These are phyloP conservation scores for Trametes villosa DNA, from an alignment of 768 basidiomycete species.

Conservation along the genomic window DNA sequence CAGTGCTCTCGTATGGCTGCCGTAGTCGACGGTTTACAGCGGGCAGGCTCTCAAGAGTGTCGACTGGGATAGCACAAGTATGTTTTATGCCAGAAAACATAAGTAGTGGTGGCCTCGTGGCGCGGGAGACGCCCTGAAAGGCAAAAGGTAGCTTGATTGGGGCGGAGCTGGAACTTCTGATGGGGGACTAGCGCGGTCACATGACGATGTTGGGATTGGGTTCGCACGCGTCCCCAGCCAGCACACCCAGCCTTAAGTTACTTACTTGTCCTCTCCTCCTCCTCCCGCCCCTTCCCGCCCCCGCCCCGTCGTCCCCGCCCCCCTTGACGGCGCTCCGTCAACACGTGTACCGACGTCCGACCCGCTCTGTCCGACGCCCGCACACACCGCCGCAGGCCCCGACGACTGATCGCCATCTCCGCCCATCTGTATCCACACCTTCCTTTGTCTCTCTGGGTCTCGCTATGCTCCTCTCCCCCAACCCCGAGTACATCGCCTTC, in stretches of 20 bases:
- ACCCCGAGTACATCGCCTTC: slow-evolving; percentile 41
- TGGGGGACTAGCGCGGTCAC: slow-evolving; percentile 17
- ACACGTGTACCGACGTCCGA: slow-evolving; percentile 2
- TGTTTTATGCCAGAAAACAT: not conserved
- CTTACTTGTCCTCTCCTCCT: not conserved
- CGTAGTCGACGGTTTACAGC: not conserved
- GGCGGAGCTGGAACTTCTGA: not conserved
- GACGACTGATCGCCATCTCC: not conserved
- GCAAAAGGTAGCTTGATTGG: not conserved
- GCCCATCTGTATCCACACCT: slow-evolving; percentile 21
- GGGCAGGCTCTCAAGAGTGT: not conserved
- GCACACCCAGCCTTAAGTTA: not conserved
- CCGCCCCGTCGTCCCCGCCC: not conserved
- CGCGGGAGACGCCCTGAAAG: not conserved
- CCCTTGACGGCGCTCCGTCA: not conserved
- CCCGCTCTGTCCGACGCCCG: not conserved
- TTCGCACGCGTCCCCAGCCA: slow-evolving; percentile 14
- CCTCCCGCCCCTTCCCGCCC: not conserved
- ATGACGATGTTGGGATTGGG: slow-evolving; percentile 25
- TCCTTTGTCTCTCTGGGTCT: slow-evolving; percentile 30
- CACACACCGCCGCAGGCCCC: not conserved
- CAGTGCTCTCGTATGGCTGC: too few relatives aligned
- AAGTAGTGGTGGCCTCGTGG: slow-evolving; percentile 12
- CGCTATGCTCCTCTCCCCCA: slow-evolving; percentile 37
- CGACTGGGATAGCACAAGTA: not conserved